These are phyloP conservation scores for Naganishia friedmannii DNA, from an alignment of 768 basidiomycete species.

Conservation along the genomic window DNA sequence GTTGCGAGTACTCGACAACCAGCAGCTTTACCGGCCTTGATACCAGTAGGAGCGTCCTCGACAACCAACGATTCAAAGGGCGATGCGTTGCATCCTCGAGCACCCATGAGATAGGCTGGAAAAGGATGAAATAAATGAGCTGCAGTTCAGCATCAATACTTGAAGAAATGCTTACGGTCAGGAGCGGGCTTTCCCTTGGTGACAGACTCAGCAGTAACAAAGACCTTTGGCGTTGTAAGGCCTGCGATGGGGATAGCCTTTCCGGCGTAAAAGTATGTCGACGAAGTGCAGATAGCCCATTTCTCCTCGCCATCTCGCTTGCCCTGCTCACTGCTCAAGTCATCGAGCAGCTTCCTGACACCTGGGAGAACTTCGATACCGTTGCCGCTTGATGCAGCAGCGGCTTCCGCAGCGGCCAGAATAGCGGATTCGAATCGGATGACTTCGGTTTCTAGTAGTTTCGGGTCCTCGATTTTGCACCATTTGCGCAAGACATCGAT, in stretches of 20 bases:
- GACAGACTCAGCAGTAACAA: constrained; percentile 76
- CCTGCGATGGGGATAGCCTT: constrained; percentile 66
- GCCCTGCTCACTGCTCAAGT: constrained; percentile 43
- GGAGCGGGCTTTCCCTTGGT: constrained; percentile 78
- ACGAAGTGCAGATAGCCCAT: constrained; percentile 85
- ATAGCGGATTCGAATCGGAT: constrained; percentile 65
- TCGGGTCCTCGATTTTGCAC: constrained; percentile 64
- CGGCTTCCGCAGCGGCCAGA: constrained; percentile 56
- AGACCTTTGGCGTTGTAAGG: constrained; percentile 59
- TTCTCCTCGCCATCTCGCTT: constrained; percentile 56
- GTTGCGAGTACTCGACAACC: constrained; percentile 74
- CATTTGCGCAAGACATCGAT: constrained; percentile 72
- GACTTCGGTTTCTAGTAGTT: constrained; percentile 57
- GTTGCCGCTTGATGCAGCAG: constrained; percentile 59
- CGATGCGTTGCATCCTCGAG: constrained; percentile 61
- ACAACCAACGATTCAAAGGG: constrained; percentile 72
- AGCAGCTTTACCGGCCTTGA: constrained; percentile 69
- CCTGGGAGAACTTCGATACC: constrained; percentile 65
- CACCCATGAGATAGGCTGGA: constrained; percentile 67
- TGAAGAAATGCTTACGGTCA: constrained; percentile 57
- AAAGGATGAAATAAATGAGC: neutral
- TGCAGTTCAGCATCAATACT: neutral
- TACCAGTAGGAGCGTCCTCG: constrained; percentile 84
- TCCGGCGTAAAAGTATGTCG: constrained; percentile 72
- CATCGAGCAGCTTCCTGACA: constrained; percentile 54